Percentiles rank a stretch among this genome's conserved stretches.
phyloP scores from a whole-genome alignment of 208 protist genomes.

The Crithidia thermophila region DNA sequence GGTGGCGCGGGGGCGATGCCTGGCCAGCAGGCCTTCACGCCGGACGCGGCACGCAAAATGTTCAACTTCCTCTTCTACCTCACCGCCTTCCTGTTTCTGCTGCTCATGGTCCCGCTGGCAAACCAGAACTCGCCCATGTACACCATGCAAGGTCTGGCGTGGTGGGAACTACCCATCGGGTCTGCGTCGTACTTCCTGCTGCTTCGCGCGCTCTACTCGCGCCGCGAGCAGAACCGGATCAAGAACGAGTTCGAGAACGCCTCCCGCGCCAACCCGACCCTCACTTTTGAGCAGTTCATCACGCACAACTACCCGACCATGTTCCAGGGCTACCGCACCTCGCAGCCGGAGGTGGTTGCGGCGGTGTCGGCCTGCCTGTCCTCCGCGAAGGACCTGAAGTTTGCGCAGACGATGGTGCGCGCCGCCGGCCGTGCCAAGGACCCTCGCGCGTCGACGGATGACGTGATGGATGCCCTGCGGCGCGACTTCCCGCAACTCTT shows the following conservation, averaged over 20 bases:
- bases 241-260: conserved; percentile 76
- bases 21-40: conserved; percentile 9
- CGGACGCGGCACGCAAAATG: conserved; percentile 30
- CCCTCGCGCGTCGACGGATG: conserved; percentile 62
- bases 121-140: conserved; percentile 61
- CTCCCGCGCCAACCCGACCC: conserved; percentile 41
- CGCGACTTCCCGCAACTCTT: conserved; percentile 71
- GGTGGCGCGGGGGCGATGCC: conserved; percentile 11
- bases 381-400: conserved; percentile 54
- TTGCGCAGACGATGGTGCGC: conserved; percentile 66
- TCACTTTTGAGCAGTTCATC: conserved; percentile 87
- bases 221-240: conserved; percentile 66
- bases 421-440: conserved; percentile 69
- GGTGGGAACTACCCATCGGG: conserved; percentile 77
- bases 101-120: conserved; percentile 49
- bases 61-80: conserved; percentile 72
- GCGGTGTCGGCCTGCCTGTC: conserved; percentile 71
- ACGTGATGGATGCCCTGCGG: conserved; percentile 74
- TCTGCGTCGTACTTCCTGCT: conserved; percentile 69
- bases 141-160: conserved; percentile 70
- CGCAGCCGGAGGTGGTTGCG: conserved; percentile 71
- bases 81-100: conserved; percentile 50
- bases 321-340: conserved; percentile 80
- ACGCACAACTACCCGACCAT: conserved; percentile 61
- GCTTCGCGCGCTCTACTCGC: conserved; percentile 61